phyloP scores from a whole-genome alignment of 345 rosid genomes.

The Camelina neglecta region DNA sequence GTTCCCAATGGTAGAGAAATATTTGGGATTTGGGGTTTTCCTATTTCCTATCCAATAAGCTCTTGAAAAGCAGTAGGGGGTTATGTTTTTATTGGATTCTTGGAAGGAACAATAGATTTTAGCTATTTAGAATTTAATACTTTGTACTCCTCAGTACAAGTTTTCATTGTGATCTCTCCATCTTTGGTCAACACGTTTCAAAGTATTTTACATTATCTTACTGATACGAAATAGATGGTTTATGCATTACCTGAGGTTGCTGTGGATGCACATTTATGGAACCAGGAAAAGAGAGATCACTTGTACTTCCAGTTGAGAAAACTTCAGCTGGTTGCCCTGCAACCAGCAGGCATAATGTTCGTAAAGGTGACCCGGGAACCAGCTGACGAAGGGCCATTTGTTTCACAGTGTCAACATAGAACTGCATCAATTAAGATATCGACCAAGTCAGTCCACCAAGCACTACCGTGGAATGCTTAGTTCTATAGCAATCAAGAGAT shows the following conservation, averaged over 20 bases:
- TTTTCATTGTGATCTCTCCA: background rate
- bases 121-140: background rate
- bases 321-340: constrained; percentile 98
- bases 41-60: background rate
- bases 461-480: constrained; percentile 11
- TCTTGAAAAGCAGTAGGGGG: background rate
- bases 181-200: background rate
- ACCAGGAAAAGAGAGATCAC: constrained; percentile 49
- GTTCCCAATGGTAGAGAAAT: constrained; percentile 9
- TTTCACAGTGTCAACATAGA: constrained; percentile 88
- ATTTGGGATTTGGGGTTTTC: background rate
- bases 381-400: constrained; percentile 96
- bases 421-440: constrained; percentile 53
- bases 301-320: constrained; percentile 56
- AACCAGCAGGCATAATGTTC: constrained; percentile 93
- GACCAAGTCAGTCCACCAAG: constrained; percentile 31
- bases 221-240: constrained; percentile 1
- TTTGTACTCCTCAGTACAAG: background rate
- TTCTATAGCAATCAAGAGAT: constrained; percentile 18
- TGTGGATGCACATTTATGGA: constrained; percentile 50
- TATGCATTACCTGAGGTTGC: constrained; percentile 62
- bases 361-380: constrained; percentile 91
- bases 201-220: background rate
- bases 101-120: background rate
- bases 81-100: background rate